These are phyloP conservation scores for Globisporangium paddicum DNA, from an alignment of 352 stramenopile species.

Conservation along the genomic window DNA sequence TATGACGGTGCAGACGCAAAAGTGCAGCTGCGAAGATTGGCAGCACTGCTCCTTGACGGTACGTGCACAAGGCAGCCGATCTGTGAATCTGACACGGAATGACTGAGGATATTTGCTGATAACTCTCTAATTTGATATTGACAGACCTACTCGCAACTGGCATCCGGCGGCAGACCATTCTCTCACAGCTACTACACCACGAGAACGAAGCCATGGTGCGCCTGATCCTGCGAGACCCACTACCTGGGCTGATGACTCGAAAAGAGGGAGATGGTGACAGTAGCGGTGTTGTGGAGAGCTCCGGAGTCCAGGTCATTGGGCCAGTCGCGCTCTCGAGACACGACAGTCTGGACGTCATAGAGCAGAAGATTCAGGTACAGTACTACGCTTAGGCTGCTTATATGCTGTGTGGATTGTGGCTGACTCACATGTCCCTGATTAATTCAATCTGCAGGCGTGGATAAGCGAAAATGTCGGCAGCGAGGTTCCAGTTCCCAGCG, in stretches of 20 bases:
- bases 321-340: conserved; percentile 42
- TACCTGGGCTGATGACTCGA: conserved; percentile 10
- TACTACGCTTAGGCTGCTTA: too few species aligned
- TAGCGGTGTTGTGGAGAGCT: background rate
- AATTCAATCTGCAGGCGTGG: conserved; percentile 27
- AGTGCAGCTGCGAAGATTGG: conserved; percentile 30
- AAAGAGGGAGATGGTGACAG: conserved; percentile 10
- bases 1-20: conserved; percentile 40
- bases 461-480: conserved; percentile 38
- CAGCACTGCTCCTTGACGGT: conserved; percentile 43
- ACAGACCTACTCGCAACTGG: conserved; percentile 43
- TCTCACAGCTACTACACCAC: conserved; percentile 32
- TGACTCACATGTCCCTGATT: too few species aligned
- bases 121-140: background rate
- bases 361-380: conserved; percentile 55
- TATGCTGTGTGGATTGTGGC: too few species aligned
- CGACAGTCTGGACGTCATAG: conserved; percentile 50
- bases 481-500: conserved; percentile 22
- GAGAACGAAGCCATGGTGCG: conserved; percentile 46
- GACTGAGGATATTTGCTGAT: background rate
- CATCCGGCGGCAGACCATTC: conserved; percentile 40
- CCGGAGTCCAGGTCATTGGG: conserved; percentile 29
- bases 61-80: background rate
- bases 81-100: background rate
- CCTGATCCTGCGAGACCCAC: conserved; percentile 42